These are phyloP conservation scores for Baeospora myosura DNA, from an alignment of 1,284 basidiomycete species.

Conservation along the genomic window DNA sequence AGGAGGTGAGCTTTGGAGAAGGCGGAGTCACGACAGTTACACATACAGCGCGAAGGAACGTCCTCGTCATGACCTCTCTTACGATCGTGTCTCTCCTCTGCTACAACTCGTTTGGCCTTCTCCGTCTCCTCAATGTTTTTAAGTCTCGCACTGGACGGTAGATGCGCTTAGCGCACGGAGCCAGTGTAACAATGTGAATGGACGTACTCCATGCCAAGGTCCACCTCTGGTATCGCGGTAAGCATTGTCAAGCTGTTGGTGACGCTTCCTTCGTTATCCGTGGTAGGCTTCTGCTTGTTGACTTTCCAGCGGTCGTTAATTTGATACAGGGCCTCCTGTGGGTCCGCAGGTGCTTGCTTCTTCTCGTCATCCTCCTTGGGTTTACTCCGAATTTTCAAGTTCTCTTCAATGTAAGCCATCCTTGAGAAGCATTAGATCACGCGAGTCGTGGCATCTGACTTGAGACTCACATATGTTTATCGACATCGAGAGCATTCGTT, in stretches of 20 bases:
- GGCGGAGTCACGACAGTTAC: background rate
- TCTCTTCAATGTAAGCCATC: conserved; percentile 97
- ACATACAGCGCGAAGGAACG: conserved; percentile 76
- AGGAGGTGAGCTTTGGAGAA: conserved; percentile 5
- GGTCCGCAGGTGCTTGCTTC: conserved; percentile 43
- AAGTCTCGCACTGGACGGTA: conserved; percentile 60
- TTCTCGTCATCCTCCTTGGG: conserved; percentile 42
- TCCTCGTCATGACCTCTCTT: conserved; percentile 62
- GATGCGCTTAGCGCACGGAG: conserved; percentile 1
- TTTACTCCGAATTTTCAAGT: conserved; percentile 74
- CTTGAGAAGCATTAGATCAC: conserved; percentile 33
- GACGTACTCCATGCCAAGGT: conserved; percentile 94
- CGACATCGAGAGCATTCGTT: conserved; percentile 91
- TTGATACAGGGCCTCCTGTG: conserved; percentile 77
- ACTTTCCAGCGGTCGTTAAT: conserved; percentile 69
- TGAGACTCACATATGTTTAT: conserved; percentile 86
- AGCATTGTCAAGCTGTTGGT: conserved; percentile 91
- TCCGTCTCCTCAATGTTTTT: conserved; percentile 97
- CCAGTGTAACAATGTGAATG: background rate
- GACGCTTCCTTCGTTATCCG: conserved; percentile 88
- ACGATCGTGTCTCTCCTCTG: conserved; percentile 62
- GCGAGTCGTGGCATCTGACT: background rate
- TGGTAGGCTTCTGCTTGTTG: conserved; percentile 45
- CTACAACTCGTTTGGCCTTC: conserved; percentile 82
- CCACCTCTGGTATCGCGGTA: conserved; percentile 93